phyloP scores from a whole-genome alignment of 2,329 filamentous ascomycete genomes.

The Dactylellina cionopaga region DNA sequence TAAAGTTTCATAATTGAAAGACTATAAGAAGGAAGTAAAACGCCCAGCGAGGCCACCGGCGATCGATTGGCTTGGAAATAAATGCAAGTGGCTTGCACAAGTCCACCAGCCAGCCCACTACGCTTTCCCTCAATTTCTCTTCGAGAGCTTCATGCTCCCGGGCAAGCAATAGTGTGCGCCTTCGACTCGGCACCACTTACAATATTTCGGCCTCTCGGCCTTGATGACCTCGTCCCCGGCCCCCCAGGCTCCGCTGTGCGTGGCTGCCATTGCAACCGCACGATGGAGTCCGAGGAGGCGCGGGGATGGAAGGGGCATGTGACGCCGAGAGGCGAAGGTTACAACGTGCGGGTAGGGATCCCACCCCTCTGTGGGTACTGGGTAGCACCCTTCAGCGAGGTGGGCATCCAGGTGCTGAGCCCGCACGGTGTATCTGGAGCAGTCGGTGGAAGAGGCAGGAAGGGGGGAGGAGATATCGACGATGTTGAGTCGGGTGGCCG shows the following conservation, averaged over 20 bases:
- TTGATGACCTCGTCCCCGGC: constrained; percentile 19
- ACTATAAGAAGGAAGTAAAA: too few species aligned
- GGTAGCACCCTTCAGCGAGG: not conserved
- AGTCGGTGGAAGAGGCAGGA: not conserved
- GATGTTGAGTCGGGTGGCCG: not conserved
- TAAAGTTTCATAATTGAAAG: too few species aligned
- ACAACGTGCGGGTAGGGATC: constrained; percentile 22
- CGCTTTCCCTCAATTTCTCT: not conserved
- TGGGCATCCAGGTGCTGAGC: constrained; percentile 25
- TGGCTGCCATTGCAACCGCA: constrained; percentile 18
- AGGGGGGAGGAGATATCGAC: not conserved
- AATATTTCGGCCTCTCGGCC: not conserved
- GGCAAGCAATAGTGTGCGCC: constrained; percentile 21
- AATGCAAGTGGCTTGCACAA: not conserved
- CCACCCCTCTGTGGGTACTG: not conserved
- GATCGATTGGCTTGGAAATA: not conserved
- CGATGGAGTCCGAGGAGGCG: constrained; percentile 18
- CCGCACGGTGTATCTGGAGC: not conserved
- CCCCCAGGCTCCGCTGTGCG: constrained; percentile 27
- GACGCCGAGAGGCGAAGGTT: not conserved
- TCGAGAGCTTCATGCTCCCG: not conserved
- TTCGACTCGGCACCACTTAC: not conserved
- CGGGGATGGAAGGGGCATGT: constrained; percentile 1
- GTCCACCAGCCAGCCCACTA: too few species aligned
- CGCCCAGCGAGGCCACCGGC: too few species aligned